phyloP scores from a whole-genome alignment of 768 basidiomycete species.

The Heimioporus sp. region DNA sequence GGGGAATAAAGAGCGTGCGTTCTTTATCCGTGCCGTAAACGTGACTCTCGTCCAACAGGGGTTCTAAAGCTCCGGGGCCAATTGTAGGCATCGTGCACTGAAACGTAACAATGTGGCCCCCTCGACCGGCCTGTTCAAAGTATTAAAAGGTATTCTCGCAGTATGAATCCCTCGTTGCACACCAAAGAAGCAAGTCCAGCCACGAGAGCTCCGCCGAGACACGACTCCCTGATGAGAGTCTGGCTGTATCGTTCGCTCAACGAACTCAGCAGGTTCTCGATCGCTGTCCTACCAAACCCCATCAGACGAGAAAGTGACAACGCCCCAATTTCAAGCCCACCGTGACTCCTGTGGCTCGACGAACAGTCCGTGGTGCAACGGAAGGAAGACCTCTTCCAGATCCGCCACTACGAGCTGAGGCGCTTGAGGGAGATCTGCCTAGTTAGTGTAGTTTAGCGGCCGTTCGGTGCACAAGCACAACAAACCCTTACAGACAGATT shows the following conservation, averaged over 20 bases:
- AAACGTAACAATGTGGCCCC: slow-evolving; percentile 78
- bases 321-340: slow-evolving; percentile 39
- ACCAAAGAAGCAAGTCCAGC: slow-evolving; percentile 73
- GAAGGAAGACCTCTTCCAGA: slow-evolving; percentile 89
- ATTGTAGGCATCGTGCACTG: slow-evolving; percentile 65
- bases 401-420: slow-evolving; percentile 83
- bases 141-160: slow-evolving; percentile 8
- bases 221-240: slow-evolving; percentile 50
- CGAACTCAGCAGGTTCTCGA: slow-evolving; percentile 64
- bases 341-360: slow-evolving; percentile 70
- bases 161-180: slow-evolving; percentile 28
- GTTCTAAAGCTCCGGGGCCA: slow-evolving; percentile 68
- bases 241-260: slow-evolving; percentile 63
- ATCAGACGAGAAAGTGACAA: slow-evolving; percentile 4
- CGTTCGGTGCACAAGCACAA: slow-evolving; percentile 5
- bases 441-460: slow-evolving; percentile 17
- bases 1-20: slow-evolving; percentile 70
- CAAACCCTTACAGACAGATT: slow-evolving; percentile 69
- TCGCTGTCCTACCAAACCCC: slow-evolving; percentile 43
- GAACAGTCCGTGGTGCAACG: slow-evolving; percentile 69
- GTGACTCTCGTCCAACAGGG: slow-evolving; percentile 56
- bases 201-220: slow-evolving; percentile 75
- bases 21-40: slow-evolving; percentile 88
- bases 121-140: slow-evolving; percentile 51
- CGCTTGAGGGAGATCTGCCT: slow-evolving; percentile 47